Percentiles rank a stretch among this genome's conserved stretches.
Conservation (phyloP, 2,329 filamentous ascomycete species). For the Myriosclerotinia duriaeana region DNA sequence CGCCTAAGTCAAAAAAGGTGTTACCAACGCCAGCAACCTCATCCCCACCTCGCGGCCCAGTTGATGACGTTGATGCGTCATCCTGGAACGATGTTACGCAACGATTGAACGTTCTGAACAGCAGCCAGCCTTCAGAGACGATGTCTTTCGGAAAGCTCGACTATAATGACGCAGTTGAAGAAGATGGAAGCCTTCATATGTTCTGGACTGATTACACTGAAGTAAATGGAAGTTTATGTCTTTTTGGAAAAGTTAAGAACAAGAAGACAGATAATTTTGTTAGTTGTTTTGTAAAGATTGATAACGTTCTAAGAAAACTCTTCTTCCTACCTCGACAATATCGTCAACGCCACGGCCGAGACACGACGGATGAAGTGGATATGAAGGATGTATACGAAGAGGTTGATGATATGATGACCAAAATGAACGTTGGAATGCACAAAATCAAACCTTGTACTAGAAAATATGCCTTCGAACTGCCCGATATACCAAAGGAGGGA, state of each 20-base stretch:
- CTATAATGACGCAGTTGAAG: slow-evolving; percentile 82
- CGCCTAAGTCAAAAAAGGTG: slow-evolving; percentile 71
- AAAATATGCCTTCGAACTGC: slow-evolving; percentile 94
- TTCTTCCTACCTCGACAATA: slow-evolving; percentile 84
- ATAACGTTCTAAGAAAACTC: slow-evolving; percentile 89
- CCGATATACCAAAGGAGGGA: slow-evolving; percentile 80
- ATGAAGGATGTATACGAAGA: slow-evolving; percentile 91
- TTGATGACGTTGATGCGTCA: slow-evolving; percentile 69
- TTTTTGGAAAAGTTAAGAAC: slow-evolving; percentile 95
- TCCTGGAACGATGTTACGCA: slow-evolving; percentile 86
- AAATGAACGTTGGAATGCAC: slow-evolving; percentile 80
- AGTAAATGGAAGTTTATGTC: slow-evolving; percentile 82
- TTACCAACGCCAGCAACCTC: slow-evolving; percentile 73
- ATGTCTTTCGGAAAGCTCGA: slow-evolving; percentile 75
- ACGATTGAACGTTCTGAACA: slow-evolving; percentile 81
- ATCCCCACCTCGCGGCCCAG: slow-evolving; percentile 65
- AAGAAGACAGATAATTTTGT: slow-evolving; percentile 76
- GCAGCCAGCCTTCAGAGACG: slow-evolving; percentile 64
- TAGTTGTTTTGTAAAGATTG: slow-evolving; percentile 93
- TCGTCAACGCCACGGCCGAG: slow-evolving; percentile 60
- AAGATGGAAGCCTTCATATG: slow-evolving; percentile 86
- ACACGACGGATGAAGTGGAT: slow-evolving; percentile 74
- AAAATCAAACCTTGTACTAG: slow-evolving; percentile 88
- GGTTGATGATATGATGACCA: slow-evolving; percentile 84
- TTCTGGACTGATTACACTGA: slow-evolving; percentile 98